Conservation (phyloP, 2,329 filamentous ascomycete genomes). For the Achaetomium macrosporum region DNA sequence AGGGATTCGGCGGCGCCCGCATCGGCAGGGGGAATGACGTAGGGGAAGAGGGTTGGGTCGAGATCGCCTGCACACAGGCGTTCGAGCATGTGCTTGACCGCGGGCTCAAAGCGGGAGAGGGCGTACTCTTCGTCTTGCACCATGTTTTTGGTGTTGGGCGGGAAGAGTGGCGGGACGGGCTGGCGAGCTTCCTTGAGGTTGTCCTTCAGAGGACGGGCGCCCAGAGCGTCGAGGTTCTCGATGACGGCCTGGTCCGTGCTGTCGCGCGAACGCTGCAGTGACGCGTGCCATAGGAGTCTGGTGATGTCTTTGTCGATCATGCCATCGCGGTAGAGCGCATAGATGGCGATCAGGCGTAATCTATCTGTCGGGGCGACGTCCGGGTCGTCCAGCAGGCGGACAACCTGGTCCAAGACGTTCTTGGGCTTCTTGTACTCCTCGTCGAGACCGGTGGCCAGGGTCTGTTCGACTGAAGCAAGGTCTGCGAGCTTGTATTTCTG, state of each 20-base stretch:
- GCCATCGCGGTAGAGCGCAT: slow-evolving; percentile 79
- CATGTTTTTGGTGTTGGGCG: slow-evolving; percentile 52
- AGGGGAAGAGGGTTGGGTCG: slow-evolving; percentile 63
- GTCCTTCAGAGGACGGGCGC: slow-evolving; percentile 60
- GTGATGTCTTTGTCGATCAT: slow-evolving; percentile 77
- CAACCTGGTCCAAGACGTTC: slow-evolving; percentile 77
- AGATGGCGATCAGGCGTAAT: slow-evolving; percentile 77
- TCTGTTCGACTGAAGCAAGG: slow-evolving; percentile 83
- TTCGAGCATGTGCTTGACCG: slow-evolving; percentile 77
- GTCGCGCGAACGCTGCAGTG: slow-evolving; percentile 56
- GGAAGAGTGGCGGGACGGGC: slow-evolving; percentile 62
- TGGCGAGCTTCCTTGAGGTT: slow-evolving; percentile 69
- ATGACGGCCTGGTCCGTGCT: slow-evolving; percentile 60
- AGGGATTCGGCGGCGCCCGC: slow-evolving; percentile 50
- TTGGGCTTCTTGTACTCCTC: slow-evolving; percentile 90
- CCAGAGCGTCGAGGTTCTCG: slow-evolving; percentile 73
- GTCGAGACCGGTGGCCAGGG: slow-evolving; percentile 83
- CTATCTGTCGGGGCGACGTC: slow-evolving; percentile 66
- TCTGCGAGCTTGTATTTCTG: slow-evolving; percentile 79
- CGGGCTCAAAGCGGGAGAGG: slow-evolving; percentile 81
- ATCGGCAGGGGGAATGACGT: slow-evolving; percentile 63
- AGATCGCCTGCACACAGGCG: slow-evolving; percentile 61
- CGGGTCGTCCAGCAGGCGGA: slow-evolving; percentile 83
- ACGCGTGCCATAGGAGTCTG: slow-evolving; percentile 76
- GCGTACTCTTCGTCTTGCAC: slow-evolving; percentile 68